These are phyloP conservation scores for Pleurozium schreberi DNA, from an alignment of 225 moss, liverwort and hornwort genomes.

Conservation along the genomic window DNA sequence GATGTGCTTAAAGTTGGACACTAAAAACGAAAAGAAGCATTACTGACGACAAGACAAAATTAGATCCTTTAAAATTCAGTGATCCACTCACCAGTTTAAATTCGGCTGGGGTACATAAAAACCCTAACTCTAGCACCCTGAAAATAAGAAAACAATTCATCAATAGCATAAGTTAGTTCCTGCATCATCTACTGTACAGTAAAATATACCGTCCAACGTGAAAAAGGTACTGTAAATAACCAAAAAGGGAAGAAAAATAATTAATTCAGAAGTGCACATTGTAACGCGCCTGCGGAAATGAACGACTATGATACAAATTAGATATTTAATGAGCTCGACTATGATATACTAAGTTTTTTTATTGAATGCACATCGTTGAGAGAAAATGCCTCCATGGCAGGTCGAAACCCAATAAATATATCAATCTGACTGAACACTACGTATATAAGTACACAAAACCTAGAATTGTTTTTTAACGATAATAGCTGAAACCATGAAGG, in stretches of 20 bases:
- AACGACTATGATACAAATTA: not conserved
- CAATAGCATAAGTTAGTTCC: not conserved
- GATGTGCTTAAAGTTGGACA: not conserved
- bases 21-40: not conserved
- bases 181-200: not conserved
- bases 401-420: not conserved
- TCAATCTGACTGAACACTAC: not conserved
- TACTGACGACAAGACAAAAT: not conserved
- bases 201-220: not conserved
- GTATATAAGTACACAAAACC: not conserved
- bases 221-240: not conserved
- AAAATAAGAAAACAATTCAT: not conserved
- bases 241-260: not conserved
- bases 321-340: not conserved
- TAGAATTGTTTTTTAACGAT: not conserved
- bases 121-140: conserved; percentile 81
- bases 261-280: not conserved
- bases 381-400: not conserved
- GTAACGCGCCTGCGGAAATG: no score
- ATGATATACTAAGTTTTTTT: no score
- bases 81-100: conserved; percentile 24
- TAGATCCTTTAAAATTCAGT: not conserved
- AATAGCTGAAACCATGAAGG: not conserved
- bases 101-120: conserved; percentile 78
- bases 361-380: not conserved